phyloP scores from a whole-genome alignment of 108 stramenopile genomes.

The Bacterosira constricta region DNA sequence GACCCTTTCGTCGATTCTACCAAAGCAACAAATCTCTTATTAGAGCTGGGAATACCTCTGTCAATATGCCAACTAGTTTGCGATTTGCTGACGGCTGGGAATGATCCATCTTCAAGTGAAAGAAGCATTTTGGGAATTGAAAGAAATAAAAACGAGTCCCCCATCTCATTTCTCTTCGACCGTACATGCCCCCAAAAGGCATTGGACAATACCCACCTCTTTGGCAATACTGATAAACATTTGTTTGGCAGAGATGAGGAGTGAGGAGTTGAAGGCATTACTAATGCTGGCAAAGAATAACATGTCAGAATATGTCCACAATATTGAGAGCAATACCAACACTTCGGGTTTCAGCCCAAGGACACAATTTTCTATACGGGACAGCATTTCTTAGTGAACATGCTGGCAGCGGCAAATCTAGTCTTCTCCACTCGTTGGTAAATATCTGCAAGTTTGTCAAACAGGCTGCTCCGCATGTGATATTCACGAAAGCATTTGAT shows the following conservation, averaged over 20 bases:
- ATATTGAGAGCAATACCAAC: background rate
- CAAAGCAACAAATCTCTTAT: too few species aligned
- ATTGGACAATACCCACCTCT: background rate
- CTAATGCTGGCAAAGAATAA: background rate
- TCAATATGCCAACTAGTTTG: background rate
- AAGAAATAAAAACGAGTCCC: background rate
- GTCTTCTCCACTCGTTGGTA: background rate
- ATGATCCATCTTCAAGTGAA: background rate
- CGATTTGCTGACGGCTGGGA: background rate
- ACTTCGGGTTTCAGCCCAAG: background rate
- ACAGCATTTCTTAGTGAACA: background rate
- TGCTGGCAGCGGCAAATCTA: background rate
- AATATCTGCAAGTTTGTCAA: background rate
- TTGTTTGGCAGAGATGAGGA: constrained; percentile 1
- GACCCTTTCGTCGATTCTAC: too few species aligned
- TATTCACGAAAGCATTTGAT: background rate
- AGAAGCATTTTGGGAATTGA: background rate
- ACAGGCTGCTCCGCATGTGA: background rate
- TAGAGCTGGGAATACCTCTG: too few species aligned
- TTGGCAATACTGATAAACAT: background rate
- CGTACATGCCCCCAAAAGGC: constrained; percentile 1
- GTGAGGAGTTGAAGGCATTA: background rate
- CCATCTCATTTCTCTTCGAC: background rate
- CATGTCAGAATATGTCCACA: too few species aligned
- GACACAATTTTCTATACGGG: background rate